Base-by-base conservation (phyloP, 768 basidiomycete genomes). In the Fistulinella prunicolor region DNA sequence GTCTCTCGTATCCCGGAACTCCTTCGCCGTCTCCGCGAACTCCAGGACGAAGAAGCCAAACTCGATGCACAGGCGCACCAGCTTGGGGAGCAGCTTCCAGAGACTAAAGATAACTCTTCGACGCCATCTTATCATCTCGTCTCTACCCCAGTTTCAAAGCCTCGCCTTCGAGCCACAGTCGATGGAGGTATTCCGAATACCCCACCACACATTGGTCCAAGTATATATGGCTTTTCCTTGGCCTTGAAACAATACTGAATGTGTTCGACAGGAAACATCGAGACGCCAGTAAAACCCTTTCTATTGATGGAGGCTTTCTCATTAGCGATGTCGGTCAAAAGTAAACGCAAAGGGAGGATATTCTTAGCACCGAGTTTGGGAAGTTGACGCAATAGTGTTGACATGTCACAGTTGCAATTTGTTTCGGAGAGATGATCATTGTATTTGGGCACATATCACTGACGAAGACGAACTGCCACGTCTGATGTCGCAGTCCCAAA, bases 331-430 rank as follows among this genome's bases (percentile, higher is more conserved):
- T 61, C 52, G 3, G 36, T 59, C 44, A 64, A 42, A 36, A 59
- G 60, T 10, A 64, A 53, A 39, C 57, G 62, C 28, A 59, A 46
- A 41, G 59, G 57, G 13, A 56, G 57, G 46, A 38, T 62, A 46
- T 64, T 59, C 45, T 19, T 51, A 37, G n/a, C 16, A 53, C 47
- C 12, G 49, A 56, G 36, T 46, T 55, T 44, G 51, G 44, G 28
- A 53, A 35, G 28, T 14, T 39, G 24, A 45, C 45, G 21, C 0
- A 1, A 23, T 13, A 16, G 44, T 9, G 22, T 22, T 10, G 21
- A 22, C 26, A 21, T 10, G 26, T 45, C 26, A 16, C 36, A 30
- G 20, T 30, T 23, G 34, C 20, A 20, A 12, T 16, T 14, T 44
- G 9, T 19, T 42, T 38, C 36, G 3, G 23, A 16, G 20, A 21